A percentile compares a stretch with the other conserved stretches of the same genome.
Evolutionary conservation across 306 rosid species (phyloP).

Genomic region (Vigna nakashimae): DNA sequence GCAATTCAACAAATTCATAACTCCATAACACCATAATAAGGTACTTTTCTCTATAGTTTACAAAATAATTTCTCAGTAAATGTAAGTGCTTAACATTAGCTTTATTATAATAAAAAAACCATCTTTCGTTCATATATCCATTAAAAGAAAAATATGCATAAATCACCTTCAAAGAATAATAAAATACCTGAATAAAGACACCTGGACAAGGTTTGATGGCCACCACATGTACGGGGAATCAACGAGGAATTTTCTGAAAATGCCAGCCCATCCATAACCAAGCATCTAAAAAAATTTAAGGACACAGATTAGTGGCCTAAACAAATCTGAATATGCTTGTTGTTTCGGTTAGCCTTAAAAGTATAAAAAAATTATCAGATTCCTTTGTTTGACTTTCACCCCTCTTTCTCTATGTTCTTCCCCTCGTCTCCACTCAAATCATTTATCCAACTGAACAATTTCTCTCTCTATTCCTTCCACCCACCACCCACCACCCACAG

Average conservation of each 20-base stretch:
- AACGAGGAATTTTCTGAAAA: constrained; percentile 78
- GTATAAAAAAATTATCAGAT: background rate
- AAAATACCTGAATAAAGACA: constrained; percentile 80
- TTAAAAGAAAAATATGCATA: background rate
- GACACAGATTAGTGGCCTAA: background rate
- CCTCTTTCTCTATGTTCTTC: background rate
- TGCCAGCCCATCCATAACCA: constrained; percentile 98
- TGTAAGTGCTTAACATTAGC: background rate
- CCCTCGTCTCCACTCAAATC: background rate
- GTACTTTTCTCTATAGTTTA: background rate
- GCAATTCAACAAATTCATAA: constrained; percentile 13
- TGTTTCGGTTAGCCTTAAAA: too few relatives aligned
- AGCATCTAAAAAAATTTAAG: constrained; percentile 65
- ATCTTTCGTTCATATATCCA: background rate
- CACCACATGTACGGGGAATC: constrained; percentile 99
- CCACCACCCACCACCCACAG: too few relatives aligned
- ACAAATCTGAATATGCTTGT: too few relatives aligned
- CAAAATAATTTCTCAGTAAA: background rate
- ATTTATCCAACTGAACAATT: background rate
- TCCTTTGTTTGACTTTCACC: background rate
- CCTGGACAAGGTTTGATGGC: constrained; percentile 87
- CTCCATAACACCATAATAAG: background rate
- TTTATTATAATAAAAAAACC: too few relatives aligned
- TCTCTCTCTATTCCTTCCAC: background rate
- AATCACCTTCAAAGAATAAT: background rate